Conservation (phyloP, 2,329 filamentous ascomycete species). For the Ophiostoma fasciatum region DNA sequence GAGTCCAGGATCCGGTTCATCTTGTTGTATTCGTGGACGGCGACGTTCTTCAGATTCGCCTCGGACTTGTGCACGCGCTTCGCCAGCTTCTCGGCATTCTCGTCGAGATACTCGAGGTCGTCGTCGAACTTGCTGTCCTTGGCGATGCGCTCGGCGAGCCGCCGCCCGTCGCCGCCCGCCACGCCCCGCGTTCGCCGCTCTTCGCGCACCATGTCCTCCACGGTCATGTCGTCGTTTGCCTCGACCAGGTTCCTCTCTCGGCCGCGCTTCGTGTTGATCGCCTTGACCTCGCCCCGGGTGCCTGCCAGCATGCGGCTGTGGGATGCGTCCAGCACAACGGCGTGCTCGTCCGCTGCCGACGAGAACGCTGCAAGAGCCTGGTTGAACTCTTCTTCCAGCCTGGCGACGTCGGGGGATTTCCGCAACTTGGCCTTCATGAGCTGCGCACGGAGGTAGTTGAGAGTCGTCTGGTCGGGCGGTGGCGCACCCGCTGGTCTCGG, state of each 20-base stretch:
- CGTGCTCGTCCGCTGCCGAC: constrained; percentile 34
- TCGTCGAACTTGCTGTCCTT: constrained; percentile 86
- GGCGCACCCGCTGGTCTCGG: constrained; percentile 35
- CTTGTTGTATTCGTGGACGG: constrained; percentile 79
- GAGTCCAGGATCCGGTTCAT: constrained; percentile 73
- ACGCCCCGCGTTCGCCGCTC: constrained; percentile 74
- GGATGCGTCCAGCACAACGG: constrained; percentile 74
- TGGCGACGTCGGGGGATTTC: constrained; percentile 56
- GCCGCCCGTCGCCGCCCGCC: constrained; percentile 62
- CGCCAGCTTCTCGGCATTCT: constrained; percentile 83
- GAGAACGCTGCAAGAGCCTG: constrained; percentile 48
- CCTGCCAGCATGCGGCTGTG: constrained; percentile 82
- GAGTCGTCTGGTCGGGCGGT: constrained; percentile 53
- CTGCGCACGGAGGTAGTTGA: constrained; percentile 84
- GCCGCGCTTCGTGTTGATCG: constrained; percentile 66
- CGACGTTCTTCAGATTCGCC: constrained; percentile 71
- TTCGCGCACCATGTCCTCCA: constrained; percentile 94
- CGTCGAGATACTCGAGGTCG: constrained; percentile 92
- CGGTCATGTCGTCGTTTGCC: constrained; percentile 88
- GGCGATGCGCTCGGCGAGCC: constrained; percentile 82
- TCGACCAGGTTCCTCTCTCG: constrained; percentile 71
- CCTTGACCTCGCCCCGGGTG: constrained; percentile 55
- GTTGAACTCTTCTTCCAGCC: constrained; percentile 75
- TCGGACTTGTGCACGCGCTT: constrained; percentile 78
- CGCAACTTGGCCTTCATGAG: constrained; percentile 92